These are phyloP conservation scores for Torulaspora globosa DNA, from an alignment of 1,139 yeast genomes.

Conservation along the genomic window DNA sequence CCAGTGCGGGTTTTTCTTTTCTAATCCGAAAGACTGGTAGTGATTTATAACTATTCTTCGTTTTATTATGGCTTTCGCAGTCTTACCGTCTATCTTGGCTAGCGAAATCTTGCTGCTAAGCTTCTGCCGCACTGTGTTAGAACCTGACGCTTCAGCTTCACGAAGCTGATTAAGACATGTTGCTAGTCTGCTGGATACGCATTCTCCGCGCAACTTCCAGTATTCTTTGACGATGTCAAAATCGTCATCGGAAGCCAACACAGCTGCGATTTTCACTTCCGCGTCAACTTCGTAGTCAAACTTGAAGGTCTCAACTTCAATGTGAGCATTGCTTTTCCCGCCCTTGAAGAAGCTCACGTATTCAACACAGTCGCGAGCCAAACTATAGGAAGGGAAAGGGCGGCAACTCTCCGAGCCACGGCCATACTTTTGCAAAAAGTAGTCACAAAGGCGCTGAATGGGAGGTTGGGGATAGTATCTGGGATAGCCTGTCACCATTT, in stretches of 20 bases:
- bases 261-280: conserved; percentile 16
- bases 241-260: conserved; percentile 16
- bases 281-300: conserved; percentile 1
- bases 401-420: conserved; percentile 14
- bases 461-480: conserved; percentile 19
- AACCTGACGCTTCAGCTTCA: background rate
- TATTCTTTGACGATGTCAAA: conserved; percentile 16
- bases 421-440: conserved; percentile 14
- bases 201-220: conserved; percentile 20
- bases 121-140: background rate
- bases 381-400: conserved; percentile 16
- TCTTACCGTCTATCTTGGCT: conserved; percentile 74
- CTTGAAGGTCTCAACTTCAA: conserved; percentile 12
- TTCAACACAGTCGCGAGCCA: conserved; percentile 14
- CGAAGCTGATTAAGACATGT: conserved; percentile 8
- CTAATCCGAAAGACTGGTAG: conserved; percentile 36
- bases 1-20: background rate
- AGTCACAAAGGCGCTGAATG: conserved; percentile 14
- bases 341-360: conserved; percentile 14
- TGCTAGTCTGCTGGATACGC: conserved; percentile 18
- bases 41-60: conserved; percentile 65
- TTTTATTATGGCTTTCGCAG: conserved; percentile 65
- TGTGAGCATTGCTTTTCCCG: conserved; percentile 13
- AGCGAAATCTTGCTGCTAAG: conserved; percentile 50
- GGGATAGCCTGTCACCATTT: conserved; percentile 20